Conservation (phyloP, 306 rosid genomes). For the Prunus kanzakura region DNA sequence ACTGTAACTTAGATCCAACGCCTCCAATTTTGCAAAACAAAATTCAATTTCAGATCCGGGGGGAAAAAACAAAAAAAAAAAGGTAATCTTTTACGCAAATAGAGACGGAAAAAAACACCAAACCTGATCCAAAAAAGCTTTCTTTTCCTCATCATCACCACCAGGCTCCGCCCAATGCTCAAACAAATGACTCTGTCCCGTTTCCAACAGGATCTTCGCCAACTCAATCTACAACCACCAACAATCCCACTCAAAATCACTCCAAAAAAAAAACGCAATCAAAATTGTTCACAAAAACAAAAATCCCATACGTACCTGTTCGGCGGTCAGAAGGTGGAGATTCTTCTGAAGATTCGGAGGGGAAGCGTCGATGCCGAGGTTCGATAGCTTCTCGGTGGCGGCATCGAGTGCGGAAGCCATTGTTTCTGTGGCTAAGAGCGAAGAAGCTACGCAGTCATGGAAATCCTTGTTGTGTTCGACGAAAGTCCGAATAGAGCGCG, state of each 20-base stretch:
- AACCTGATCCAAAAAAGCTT: slow-evolving; percentile 78
- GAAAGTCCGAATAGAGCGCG: slow-evolving; percentile 8
- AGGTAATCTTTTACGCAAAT: not conserved
- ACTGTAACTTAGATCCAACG: not conserved
- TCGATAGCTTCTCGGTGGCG: slow-evolving; percentile 25
- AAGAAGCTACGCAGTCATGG: not conserved
- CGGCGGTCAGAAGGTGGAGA: slow-evolving; percentile 53
- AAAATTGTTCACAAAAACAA: not conserved
- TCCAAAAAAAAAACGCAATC: not conserved
- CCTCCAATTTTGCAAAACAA: not conserved
- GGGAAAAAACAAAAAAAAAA: not conserved
- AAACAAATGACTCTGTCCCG: slow-evolving; percentile 70
- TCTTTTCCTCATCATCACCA: slow-evolving; percentile 67
- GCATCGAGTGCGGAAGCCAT: slow-evolving; percentile 48
- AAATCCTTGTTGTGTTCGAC: not conserved
- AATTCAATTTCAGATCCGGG: slow-evolving; percentile 4
- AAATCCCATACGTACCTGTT: slow-evolving; percentile 38
- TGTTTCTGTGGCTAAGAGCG: not conserved
- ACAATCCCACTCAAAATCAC: slow-evolving; percentile 16
- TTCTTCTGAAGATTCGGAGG: slow-evolving; percentile 46
- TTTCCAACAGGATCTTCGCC: slow-evolving; percentile 54
- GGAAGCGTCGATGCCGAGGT: slow-evolving; percentile 37
- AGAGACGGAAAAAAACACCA: not conserved
- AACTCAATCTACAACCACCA: slow-evolving; percentile 52
- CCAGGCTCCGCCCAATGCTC: slow-evolving; percentile 76